These are phyloP conservation scores for Prosopis cineraria DNA, from an alignment of 306 rosid genomes.

Conservation along the genomic window DNA sequence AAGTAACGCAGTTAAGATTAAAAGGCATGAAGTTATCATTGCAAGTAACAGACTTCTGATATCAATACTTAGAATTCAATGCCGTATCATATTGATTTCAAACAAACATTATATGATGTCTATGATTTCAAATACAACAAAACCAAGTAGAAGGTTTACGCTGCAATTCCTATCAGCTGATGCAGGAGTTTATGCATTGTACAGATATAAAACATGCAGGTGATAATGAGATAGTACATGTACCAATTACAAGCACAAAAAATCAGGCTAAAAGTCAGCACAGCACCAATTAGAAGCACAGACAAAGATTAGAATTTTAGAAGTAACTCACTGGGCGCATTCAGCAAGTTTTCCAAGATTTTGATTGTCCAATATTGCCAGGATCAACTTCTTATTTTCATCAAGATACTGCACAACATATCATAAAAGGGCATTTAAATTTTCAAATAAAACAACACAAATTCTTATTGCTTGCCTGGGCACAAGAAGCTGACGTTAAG, in stretches of 20 bases:
- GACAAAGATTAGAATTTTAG: slow-evolving; percentile 5
- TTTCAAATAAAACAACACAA: slow-evolving; percentile 24
- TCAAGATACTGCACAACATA: slow-evolving; percentile 77
- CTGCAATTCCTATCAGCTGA: background rate
- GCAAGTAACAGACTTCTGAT: background rate
- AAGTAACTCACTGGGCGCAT: slow-evolving; percentile 87
- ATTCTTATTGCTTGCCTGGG: background rate
- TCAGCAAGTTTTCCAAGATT: slow-evolving; percentile 95
- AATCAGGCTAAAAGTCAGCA: background rate
- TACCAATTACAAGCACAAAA: background rate
- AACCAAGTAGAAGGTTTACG: background rate
- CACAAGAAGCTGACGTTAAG: background rate
- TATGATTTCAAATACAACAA: background rate
- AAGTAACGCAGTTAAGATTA: too few species aligned
- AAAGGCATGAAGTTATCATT: background rate
- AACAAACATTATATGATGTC: background rate
- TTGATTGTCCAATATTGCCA: slow-evolving; percentile 95
- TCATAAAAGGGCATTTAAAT: slow-evolving; percentile 26
- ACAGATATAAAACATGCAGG: background rate
- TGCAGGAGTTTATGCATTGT: background rate
- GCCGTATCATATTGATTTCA: background rate
- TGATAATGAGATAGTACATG: background rate
- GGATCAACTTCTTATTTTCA: slow-evolving; percentile 91
- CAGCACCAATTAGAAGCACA: slow-evolving; percentile 11
- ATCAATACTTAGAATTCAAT: background rate